Conservation (phyloP, 176 grass and related monocot species). For the Carex pumila region DNA sequence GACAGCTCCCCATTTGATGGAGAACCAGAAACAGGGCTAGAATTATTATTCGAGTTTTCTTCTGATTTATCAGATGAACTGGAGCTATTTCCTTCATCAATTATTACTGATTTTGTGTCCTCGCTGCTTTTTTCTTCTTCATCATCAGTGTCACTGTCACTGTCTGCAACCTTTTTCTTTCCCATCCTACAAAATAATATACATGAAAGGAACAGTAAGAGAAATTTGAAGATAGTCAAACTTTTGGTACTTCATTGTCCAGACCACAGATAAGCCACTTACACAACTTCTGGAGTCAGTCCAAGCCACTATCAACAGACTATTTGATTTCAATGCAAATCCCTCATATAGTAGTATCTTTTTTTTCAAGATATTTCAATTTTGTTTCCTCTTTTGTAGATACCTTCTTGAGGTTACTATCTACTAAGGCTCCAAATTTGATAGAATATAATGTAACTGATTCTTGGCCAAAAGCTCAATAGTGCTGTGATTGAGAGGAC, state of each 20-base stretch:
- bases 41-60: neutral
- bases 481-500: neutral
- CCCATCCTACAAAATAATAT: slow-evolving; percentile 57
- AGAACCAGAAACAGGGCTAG: slow-evolving; percentile 38
- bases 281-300: neutral
- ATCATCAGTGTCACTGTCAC: slow-evolving; percentile 50
- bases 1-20: slow-evolving; percentile 57
- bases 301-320: neutral
- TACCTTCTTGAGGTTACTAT: neutral
- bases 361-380: neutral
- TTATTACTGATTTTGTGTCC: slow-evolving; percentile 39
- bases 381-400: neutral
- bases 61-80: slow-evolving; percentile 43
- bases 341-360: neutral
- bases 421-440: neutral
- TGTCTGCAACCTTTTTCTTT: slow-evolving; percentile 68
- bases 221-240: neutral
- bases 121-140: slow-evolving; percentile 34
- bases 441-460: neutral
- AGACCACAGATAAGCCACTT: neutral
- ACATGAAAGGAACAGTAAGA: neutral
- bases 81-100: slow-evolving; percentile 54
- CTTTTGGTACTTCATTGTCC: neutral
- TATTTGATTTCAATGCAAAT: neutral
- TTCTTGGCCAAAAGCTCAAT: neutral